Conservation (phyloP, 2,329 filamentous ascomycete species). For the Epichloe uncinata region DNA sequence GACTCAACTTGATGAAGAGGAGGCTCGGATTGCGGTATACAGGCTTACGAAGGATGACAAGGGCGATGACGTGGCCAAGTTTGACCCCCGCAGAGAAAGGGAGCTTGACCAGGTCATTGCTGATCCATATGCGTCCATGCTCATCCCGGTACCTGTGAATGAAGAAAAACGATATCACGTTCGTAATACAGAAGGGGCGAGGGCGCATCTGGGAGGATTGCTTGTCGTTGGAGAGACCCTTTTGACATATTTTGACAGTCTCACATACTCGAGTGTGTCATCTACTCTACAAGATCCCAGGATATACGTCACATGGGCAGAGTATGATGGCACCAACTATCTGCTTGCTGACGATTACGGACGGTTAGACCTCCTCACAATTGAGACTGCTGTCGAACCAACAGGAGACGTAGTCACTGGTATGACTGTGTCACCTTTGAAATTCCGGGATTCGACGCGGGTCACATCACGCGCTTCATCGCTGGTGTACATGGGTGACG, state of each 20-base stretch:
- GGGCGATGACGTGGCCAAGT: constrained; percentile 37
- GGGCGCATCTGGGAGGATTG: constrained; percentile 51
- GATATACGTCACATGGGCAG: constrained; percentile 85
- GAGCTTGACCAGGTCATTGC: constrained; percentile 39
- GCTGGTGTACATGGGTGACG: constrained; percentile 63
- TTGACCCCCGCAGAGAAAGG: constrained; percentile 41
- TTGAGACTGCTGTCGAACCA: constrained; percentile 54
- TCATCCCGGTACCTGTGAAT: constrained; percentile 49
- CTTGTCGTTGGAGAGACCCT: constrained; percentile 69
- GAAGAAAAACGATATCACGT: constrained; percentile 48
- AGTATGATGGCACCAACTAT: constrained; percentile 68
- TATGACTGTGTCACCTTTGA: constrained; percentile 48
- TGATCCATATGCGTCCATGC: constrained; percentile 42
- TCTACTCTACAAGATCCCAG: constrained; percentile 57
- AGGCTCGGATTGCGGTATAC: constrained; percentile 45
- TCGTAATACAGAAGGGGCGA: constrained; percentile 37
- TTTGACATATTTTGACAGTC: constrained; percentile 73
- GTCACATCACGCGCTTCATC: constrained; percentile 61
- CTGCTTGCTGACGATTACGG: constrained; percentile 91
- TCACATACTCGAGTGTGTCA: constrained; percentile 53
- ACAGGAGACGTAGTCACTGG: constrained; percentile 53
- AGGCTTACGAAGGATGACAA: constrained; percentile 45
- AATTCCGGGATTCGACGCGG: constrained; percentile 13
- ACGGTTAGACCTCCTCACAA: constrained; percentile 68
- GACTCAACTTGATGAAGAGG: constrained; percentile 34